Evolutionary conservation across 1,139 yeast genomes (phyloP).

Genomic region (Zygoascus meyerae): DNA sequence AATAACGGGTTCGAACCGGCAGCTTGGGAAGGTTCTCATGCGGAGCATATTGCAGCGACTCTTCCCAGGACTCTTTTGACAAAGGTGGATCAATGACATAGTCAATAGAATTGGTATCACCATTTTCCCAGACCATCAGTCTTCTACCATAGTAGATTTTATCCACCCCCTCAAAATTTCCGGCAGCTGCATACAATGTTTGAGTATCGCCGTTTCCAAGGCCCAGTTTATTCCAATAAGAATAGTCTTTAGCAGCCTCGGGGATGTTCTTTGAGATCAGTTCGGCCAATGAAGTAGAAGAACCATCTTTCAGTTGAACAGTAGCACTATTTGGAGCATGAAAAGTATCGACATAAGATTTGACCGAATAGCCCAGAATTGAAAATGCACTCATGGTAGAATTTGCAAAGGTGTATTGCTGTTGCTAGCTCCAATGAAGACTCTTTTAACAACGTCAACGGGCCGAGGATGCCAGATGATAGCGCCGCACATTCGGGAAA

Average conservation of each 20-base stretch:
- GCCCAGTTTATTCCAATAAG: constrained; percentile 55
- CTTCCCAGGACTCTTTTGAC: constrained; percentile 42
- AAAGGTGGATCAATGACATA: constrained; percentile 55
- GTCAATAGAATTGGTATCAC: constrained; percentile 71
- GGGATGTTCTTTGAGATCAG: constrained; percentile 43
- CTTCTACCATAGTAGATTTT: constrained; percentile 74
- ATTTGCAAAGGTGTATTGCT: no score
- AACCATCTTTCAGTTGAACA: constrained; percentile 31
- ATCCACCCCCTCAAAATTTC: constrained; percentile 48
- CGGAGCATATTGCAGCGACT: constrained; percentile 48
- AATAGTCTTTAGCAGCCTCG: constrained; percentile 40
- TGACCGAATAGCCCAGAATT: constrained; percentile 9
- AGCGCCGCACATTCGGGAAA: not conserved
- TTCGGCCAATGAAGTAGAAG: constrained; percentile 32
- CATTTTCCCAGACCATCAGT: constrained; percentile 45
- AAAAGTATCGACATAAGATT: constrained; percentile 17
- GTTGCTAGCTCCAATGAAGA: not conserved
- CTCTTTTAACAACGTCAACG: not conserved
- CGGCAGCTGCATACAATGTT: constrained; percentile 58
- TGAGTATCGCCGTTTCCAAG: constrained; percentile 72
- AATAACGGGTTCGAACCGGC: constrained; percentile 73
- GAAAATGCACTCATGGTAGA: constrained; percentile 6
- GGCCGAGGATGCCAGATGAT: not conserved
- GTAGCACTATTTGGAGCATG: constrained; percentile 28
- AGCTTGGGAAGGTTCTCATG: constrained; percentile 67